Percentiles rank a stretch among this genome's conserved stretches.
These are phyloP conservation scores for Rhizoclosmatium globosum DNA, from an alignment of 192 early-diverging fungal genomes.

Conservation along the genomic window DNA sequence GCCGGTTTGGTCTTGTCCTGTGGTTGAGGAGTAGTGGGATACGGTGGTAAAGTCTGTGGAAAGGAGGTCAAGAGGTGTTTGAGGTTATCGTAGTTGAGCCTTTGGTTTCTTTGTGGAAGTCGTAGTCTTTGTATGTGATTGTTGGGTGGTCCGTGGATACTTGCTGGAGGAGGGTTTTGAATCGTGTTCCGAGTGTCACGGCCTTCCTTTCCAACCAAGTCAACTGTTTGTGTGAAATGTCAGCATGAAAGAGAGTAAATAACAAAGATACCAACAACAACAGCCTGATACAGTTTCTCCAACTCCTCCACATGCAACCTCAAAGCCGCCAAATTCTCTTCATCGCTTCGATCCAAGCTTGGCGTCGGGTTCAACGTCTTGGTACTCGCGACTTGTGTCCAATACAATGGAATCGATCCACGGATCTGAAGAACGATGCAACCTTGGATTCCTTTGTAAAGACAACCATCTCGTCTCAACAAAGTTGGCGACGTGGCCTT, in stretches of 20 bases:
- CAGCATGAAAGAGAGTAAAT: slow-evolving; percentile 44
- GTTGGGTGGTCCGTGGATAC: neutral
- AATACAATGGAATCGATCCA: slow-evolving; percentile 94
- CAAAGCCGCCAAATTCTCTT: slow-evolving; percentile 23
- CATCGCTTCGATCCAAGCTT: slow-evolving; percentile 14
- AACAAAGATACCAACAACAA: slow-evolving; percentile 56
- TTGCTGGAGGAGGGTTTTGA: slow-evolving; percentile 39
- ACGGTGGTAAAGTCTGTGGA: slow-evolving; percentile 59
- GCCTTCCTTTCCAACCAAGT: slow-evolving; percentile 92
- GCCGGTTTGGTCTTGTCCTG: slow-evolving; percentile 67
- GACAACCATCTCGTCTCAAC: slow-evolving; percentile 96
- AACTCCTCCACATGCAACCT: slow-evolving; percentile 55
- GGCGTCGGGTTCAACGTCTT: slow-evolving; percentile 65
- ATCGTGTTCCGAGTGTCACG: slow-evolving; percentile 77
- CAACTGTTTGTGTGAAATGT: slow-evolving; percentile 74
- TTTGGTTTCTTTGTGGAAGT: slow-evolving; percentile 96
- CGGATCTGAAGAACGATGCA: slow-evolving; percentile 86
- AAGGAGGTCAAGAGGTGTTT: slow-evolving; percentile 85
- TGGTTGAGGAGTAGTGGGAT: neutral
- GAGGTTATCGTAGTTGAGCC: slow-evolving; percentile 94
- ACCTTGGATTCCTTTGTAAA: neutral
- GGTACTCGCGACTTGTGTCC: slow-evolving; percentile 88
- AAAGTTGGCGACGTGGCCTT: slow-evolving; percentile 96
- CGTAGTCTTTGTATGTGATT: slow-evolving; percentile 82
- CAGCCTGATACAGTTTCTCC: slow-evolving; percentile 52